Conservation (phyloP, 768 basidiomycete genomes). For the Cystobasidium onofrii region DNA sequence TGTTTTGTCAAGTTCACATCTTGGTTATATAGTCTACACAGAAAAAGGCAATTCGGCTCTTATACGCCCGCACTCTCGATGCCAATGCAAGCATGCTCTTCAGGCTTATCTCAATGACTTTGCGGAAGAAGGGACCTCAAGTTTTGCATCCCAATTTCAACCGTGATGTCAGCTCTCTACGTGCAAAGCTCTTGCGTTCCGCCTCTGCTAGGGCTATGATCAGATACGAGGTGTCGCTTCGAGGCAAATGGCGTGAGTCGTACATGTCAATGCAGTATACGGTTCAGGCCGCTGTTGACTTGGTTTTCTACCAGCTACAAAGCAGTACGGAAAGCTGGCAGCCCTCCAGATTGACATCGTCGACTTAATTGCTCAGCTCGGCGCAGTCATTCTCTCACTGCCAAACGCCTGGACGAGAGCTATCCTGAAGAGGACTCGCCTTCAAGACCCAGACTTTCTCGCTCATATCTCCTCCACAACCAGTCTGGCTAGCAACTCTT, state of each 20-base stretch:
- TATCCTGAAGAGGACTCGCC: slow-evolving; percentile 36
- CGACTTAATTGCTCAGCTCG: slow-evolving; percentile 36
- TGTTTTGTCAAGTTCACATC: not conserved
- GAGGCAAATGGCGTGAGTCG: slow-evolving; percentile 36
- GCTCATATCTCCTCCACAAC: slow-evolving; percentile 31
- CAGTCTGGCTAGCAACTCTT: slow-evolving; percentile 30
- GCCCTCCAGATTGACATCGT: slow-evolving; percentile 34
- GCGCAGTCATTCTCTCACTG: slow-evolving; percentile 28
- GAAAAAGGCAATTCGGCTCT: slow-evolving; percentile 33
- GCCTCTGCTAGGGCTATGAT: slow-evolving; percentile 31
- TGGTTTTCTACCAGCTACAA: not conserved
- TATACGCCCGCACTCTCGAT: slow-evolving; percentile 34
- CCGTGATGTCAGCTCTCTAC: slow-evolving; percentile 31
- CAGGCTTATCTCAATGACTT: slow-evolving; percentile 33
- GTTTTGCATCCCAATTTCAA: slow-evolving; percentile 34
- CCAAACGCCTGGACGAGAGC: slow-evolving; percentile 37
- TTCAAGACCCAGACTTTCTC: slow-evolving; percentile 37
- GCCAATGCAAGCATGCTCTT: slow-evolving; percentile 31
- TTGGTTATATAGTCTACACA: not conserved
- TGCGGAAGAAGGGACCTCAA: slow-evolving; percentile 27
- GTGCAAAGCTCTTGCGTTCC: slow-evolving; percentile 27
- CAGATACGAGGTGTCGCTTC: slow-evolving; percentile 34
- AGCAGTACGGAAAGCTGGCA: slow-evolving; percentile 13
- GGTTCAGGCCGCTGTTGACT: slow-evolving; percentile 6
- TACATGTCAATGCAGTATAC: not conserved